phyloP scores from a whole-genome alignment of 2,329 filamentous ascomycete genomes.

The Colletotrichum somersetense region DNA sequence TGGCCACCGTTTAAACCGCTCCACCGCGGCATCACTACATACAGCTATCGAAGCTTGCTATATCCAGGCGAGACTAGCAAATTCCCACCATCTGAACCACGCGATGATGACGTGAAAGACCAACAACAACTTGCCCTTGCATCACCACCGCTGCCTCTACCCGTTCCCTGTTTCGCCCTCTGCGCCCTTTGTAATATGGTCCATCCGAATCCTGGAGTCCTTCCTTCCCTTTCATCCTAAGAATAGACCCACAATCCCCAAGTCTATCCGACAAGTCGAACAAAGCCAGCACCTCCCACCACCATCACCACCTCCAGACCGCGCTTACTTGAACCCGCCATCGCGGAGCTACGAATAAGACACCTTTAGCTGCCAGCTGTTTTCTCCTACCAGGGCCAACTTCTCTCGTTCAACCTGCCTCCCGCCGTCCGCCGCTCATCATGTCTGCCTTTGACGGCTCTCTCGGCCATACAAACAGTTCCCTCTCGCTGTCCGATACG shows the following conservation, averaged over 20 bases:
- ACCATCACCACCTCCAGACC: slow-evolving; percentile 1
- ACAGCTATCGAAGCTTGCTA: slow-evolving; percentile 13
- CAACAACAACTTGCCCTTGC: slow-evolving; percentile 26
- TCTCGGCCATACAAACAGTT: slow-evolving; percentile 7
- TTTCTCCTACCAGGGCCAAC: neutral
- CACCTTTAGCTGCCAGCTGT: neutral
- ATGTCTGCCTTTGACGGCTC: slow-evolving; percentile 34
- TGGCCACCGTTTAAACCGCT: slow-evolving; percentile 25
- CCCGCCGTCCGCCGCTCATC: neutral
- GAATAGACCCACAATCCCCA: slow-evolving; percentile 15
- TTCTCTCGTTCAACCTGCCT: neutral
- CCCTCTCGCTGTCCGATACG: slow-evolving; percentile 55
- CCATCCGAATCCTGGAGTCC: slow-evolving; percentile 7
- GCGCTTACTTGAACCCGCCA: slow-evolving; percentile 20
- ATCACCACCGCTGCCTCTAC: slow-evolving; percentile 30
- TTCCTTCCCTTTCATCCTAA: slow-evolving; percentile 22
- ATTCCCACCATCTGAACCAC: slow-evolving; percentile 31
- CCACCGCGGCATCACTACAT: slow-evolving; percentile 6
- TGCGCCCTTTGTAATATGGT: slow-evolving; percentile 26
- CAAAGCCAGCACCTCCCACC: slow-evolving; percentile 12
- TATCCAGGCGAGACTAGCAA: slow-evolving; percentile 24
- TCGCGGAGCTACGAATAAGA: slow-evolving; percentile 11
- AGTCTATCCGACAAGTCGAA: slow-evolving; percentile 15
- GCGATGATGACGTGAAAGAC: slow-evolving; percentile 41
- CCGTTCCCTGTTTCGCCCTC: slow-evolving; percentile 35